phyloP scores from a whole-genome alignment of 306 rosid genomes.

The Castanea crenata region DNA sequence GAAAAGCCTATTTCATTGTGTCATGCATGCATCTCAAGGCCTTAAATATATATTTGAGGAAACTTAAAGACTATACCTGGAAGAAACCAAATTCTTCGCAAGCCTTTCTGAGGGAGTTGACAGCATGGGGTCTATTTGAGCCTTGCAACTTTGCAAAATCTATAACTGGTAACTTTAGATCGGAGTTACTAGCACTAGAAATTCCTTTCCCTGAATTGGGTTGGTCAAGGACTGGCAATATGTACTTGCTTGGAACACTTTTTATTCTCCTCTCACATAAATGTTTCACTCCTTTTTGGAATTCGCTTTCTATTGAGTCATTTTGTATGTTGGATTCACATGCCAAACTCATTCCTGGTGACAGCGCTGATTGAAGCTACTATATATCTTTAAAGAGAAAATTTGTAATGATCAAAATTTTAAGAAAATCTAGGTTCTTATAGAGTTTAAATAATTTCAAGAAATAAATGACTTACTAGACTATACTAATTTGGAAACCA shows the following conservation, averaged over 20 bases:
- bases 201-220: background rate
- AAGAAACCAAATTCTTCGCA: conserved; percentile 69
- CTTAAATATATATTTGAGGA: too few species aligned
- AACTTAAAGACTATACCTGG: conserved; percentile 44
- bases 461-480: too few species aligned
- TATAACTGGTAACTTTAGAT: conserved; percentile 59
- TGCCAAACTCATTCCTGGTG: too few species aligned
- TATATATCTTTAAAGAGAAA: too few species aligned
- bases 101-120: conserved; percentile 51
- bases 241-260: conserved; percentile 23
- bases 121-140: conserved; percentile 47
- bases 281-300: conserved; percentile 28
- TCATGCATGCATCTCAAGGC: too few species aligned
- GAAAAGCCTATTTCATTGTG: background rate
- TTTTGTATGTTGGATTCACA: background rate
- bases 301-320: conserved; percentile 1
- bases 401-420: too few species aligned
- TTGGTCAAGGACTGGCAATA: conserved; percentile 20
- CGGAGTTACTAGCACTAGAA: background rate
- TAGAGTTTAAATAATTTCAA: too few species aligned
- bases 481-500: too few species aligned
- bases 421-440: too few species aligned
- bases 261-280: conserved; percentile 16
- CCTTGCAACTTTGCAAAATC: conserved; percentile 64
- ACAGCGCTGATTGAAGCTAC: too few species aligned